Evolutionary conservation across 163 green algal species (phyloP), one percentile per base, ranked within the genome.

Genomic region (Scenedesmus sp.): DNA sequence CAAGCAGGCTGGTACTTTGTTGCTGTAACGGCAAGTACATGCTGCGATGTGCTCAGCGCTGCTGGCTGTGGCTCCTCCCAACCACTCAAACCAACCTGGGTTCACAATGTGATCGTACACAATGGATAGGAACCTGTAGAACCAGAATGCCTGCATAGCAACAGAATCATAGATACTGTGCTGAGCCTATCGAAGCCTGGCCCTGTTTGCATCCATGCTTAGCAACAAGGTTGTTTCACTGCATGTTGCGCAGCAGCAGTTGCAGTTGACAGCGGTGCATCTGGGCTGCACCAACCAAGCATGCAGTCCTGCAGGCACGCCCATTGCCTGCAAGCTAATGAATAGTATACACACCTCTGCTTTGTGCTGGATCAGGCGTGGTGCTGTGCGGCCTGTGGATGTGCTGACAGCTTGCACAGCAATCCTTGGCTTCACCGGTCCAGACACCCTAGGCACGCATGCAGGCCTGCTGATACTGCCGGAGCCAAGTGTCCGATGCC

Each of bases 341-440:
- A 16, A 4, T 3, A 52, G 23, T 7, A 15, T 46, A 1, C 86
- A 26, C 67, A 90, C 91, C 87, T 94, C 91, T 74, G 91, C 83
- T 88, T 99, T 99, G 94, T 99, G 97, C 94, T 99, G 98, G 60
- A 99, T 99, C 23, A 99, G 89, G 0, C 97, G 95, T 10, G 96
- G 95, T 59, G 64, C 88, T 77, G 84, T 84, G 6, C 57, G 57
- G 59, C 83, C 67, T 52, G 83, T 77, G 46, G 83, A 76, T n/a
- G 67, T 90, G 20, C 26, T 52, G 10, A 88, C 83, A 88, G 83
- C 83, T 88, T 76, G 56, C 57, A 88, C 83, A 57, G 23, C 83
- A 88, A 64, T 46, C 16, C 67, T 64, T 57, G 66, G 66, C n/a
- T 59, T 77, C 83, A 66, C 23, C 54, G 54, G 66, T 46, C 57